Percentiles rank a stretch among this genome's conserved stretches.
Evolutionary conservation across 352 stramenopile genomes (phyloP).

Genomic region (Salisapilia sapeloensis): DNA sequence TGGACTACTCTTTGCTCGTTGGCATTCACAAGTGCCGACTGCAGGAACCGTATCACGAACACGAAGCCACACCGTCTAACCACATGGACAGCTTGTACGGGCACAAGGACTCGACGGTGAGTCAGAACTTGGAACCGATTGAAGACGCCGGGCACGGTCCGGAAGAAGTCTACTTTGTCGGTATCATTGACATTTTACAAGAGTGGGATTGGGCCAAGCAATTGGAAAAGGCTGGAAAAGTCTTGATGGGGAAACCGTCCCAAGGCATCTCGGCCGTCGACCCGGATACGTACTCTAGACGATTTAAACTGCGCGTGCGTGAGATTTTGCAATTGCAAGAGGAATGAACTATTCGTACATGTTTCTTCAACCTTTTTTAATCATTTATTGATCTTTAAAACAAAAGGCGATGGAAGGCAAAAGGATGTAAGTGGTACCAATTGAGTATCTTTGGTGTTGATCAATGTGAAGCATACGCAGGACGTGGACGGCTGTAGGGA

Average conservation of each 20-base stretch:
- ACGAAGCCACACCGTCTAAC: too few species aligned
- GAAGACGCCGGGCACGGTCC: slow-evolving; percentile 2
- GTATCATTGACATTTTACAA: slow-evolving; percentile 76
- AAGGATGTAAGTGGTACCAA: too few species aligned
- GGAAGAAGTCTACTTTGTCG: slow-evolving; percentile 60
- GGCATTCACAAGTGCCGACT: slow-evolving; percentile 48
- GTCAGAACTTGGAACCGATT: too few species aligned
- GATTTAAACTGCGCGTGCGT: slow-evolving; percentile 36
- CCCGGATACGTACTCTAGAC: slow-evolving; percentile 40
- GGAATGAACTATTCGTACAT: neutral
- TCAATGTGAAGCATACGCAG: too few species aligned
- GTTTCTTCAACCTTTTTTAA: too few species aligned
- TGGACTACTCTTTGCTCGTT: slow-evolving; percentile 66
- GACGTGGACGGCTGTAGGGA: too few species aligned
- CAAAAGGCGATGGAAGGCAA: too few species aligned
- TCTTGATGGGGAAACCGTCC: slow-evolving; percentile 40
- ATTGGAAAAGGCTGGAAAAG: slow-evolving; percentile 55
- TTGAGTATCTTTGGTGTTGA: too few species aligned
- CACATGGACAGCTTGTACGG: too few species aligned
- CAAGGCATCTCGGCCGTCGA: slow-evolving; percentile 48
- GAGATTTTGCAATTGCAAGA: slow-evolving; percentile 17
- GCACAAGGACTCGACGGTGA: too few species aligned
- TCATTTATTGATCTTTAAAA: too few species aligned
- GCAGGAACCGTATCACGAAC: slow-evolving; percentile 5
- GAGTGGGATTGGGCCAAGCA: slow-evolving; percentile 74